Evolutionary conservation across 2,329 filamentous ascomycete species (phyloP), one percentile per base, ranked within the genome.

Genomic region (Fusarium azukiicola): DNA sequence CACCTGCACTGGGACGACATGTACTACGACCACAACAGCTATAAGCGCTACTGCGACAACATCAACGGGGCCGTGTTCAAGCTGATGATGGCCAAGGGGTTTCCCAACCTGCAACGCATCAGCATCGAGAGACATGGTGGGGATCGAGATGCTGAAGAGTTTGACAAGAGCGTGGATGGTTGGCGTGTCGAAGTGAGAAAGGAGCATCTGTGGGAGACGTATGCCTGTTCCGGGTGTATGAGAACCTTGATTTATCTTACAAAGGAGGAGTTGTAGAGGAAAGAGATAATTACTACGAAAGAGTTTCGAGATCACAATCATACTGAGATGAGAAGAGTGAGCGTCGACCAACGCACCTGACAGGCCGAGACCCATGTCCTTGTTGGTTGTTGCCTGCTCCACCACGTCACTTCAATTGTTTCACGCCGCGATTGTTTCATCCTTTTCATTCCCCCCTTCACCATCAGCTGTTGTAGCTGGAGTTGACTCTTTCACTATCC

Each of bases 181-280:
- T 66, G 63, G 63, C 27, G n/a, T 10, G 63, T 66, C n/a, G 63
- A 66, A 13, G 42, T 66, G 42, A 49, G 21, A 10, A 13, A 47
- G 27, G 11, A 66, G 63, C 63, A 47, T 47, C 3, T 47, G 63
- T 49, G 63, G 63, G 21, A 47, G 42, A 66, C 23, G 49, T 36
- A 61, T 32, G 27, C 27, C 10, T 40, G 56, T 23, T 61, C 56
- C 19, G 56, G 56, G 2, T 61, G 56, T 36, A 23, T 40, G 36
- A 36, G 56, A 38, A 61, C 56, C 23, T 21, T 61, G 3, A n/a
- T 61, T 61, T 40, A 23, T 10, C 14, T 61, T 21, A 61, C 56
- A n/a, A 61, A 61, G 56, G 13, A 61, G 36, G 56, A 61, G 16
- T 17, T 61, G 27, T 32, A 61, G 21, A 47, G 16, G 44, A 47